Percentiles rank a stretch among this genome's conserved stretches.
Conservation (phyloP, 2,329 filamentous ascomycete genomes). For the Xylariaceae sp. region DNA sequence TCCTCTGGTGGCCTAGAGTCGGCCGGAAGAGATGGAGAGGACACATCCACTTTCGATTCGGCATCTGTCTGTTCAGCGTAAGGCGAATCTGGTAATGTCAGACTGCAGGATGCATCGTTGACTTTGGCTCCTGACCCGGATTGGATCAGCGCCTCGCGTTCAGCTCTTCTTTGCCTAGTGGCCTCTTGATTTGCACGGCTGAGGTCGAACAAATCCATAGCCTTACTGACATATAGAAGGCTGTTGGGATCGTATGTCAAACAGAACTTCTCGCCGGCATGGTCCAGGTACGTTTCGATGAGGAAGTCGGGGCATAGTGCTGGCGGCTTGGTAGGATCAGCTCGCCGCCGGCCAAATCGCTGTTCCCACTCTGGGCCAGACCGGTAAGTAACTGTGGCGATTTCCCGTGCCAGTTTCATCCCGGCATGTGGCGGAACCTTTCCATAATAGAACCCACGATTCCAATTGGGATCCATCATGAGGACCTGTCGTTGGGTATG, state of each 20-base stretch:
- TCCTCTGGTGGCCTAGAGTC: slow-evolving; percentile 65
- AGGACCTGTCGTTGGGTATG: slow-evolving; percentile 96
- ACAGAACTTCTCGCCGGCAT: slow-evolving; percentile 97
- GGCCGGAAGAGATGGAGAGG: slow-evolving; percentile 32
- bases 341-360: slow-evolving; percentile 81
- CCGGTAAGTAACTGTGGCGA: slow-evolving; percentile 94
- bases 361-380: slow-evolving; percentile 97
- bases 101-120: slow-evolving; percentile 59
- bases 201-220: slow-evolving; percentile 97
- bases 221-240: slow-evolving; percentile 92
- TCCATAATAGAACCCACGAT: slow-evolving; percentile 89
- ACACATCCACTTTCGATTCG: slow-evolving; percentile 35
- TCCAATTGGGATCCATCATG: slow-evolving; percentile 99
- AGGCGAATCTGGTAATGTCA: slow-evolving; percentile 76
- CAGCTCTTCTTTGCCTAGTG: slow-evolving; percentile 57
- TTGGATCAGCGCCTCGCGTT: slow-evolving; percentile 56
- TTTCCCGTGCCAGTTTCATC: slow-evolving; percentile 97
- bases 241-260: slow-evolving; percentile 96
- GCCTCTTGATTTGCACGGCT: slow-evolving; percentile 65
- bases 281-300: slow-evolving; percentile 96
- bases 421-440: slow-evolving; percentile 85
- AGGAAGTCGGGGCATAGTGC: slow-evolving; percentile 96
- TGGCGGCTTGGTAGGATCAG: slow-evolving; percentile 79
- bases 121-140: slow-evolving; percentile 36
- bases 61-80: slow-evolving; percentile 75